Percentiles rank a stretch among this genome's conserved stretches.
phyloP scores from a whole-genome alignment of 495 filamentous ascomycete species.

The Aspergillus leporis region DNA sequence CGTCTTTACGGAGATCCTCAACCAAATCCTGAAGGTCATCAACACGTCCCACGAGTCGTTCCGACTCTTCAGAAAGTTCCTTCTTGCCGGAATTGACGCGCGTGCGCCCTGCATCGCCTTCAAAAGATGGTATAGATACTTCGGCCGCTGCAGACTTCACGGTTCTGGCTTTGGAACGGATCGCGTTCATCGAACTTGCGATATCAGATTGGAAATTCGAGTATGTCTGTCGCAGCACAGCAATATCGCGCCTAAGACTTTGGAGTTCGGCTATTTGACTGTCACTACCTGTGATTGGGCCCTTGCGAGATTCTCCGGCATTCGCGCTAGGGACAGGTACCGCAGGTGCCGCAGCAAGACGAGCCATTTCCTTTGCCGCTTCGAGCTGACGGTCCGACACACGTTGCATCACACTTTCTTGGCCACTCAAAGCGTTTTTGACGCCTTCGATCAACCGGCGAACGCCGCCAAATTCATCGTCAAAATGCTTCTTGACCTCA shows the following conservation, averaged over 20 bases:
- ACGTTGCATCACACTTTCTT: constrained; percentile 73
- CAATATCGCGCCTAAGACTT: constrained; percentile 83
- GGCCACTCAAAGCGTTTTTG: constrained; percentile 74
- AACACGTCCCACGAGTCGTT: constrained; percentile 83
- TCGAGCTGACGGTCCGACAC: constrained; percentile 94
- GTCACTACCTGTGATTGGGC: constrained; percentile 35
- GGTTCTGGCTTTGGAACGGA: constrained; percentile 74
- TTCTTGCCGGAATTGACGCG: constrained; percentile 89
- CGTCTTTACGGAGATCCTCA: constrained; percentile 96
- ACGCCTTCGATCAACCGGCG: constrained; percentile 79
- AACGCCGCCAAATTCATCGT: constrained; percentile 83
- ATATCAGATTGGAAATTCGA: constrained; percentile 86
- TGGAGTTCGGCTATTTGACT: constrained; percentile 75
- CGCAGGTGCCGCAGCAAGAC: constrained; percentile 69
- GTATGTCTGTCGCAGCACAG: constrained; percentile 90
- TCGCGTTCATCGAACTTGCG: constrained; percentile 77
- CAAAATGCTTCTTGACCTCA: constrained; percentile 94
- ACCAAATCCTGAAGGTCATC: constrained; percentile 96
- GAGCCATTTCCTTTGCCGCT: constrained; percentile 85
- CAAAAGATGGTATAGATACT: constrained; percentile 60
- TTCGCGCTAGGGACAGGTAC: constrained; percentile 30
- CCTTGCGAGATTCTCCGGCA: constrained; percentile 19
- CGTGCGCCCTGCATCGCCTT: constrained; percentile 71
- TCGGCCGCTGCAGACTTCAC: constrained; percentile 76
- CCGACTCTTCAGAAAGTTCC: constrained; percentile 76